Conservation (phyloP, 2,329 filamentous ascomycete species). For the Ascochyta fabae region DNA sequence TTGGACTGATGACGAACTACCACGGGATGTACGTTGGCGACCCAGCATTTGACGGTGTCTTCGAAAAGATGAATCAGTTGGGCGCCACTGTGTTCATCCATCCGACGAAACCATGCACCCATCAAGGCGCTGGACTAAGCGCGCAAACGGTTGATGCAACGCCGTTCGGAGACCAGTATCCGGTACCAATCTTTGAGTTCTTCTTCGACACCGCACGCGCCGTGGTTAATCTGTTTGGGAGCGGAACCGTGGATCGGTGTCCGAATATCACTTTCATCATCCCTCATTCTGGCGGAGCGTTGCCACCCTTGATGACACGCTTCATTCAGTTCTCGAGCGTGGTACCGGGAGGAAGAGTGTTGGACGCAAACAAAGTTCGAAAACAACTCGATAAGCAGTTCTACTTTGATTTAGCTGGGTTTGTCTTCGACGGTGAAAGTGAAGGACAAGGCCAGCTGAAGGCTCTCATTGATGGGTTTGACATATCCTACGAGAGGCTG, state of each 20-base stretch:
- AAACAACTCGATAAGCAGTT: slow-evolving; percentile 51
- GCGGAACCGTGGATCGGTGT: slow-evolving; percentile 54
- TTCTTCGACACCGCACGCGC: slow-evolving; percentile 61
- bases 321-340: slow-evolving; percentile 51
- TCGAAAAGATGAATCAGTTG: slow-evolving; percentile 55
- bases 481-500: slow-evolving; percentile 48
- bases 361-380: slow-evolving; percentile 36
- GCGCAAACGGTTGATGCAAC: slow-evolving; percentile 37
- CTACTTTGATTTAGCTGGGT: slow-evolving; percentile 61
- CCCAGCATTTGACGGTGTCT: slow-evolving; percentile 54
- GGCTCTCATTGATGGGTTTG: slow-evolving; percentile 54
- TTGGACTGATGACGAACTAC: slow-evolving; percentile 60
- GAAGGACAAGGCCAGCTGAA: slow-evolving; percentile 53
- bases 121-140: slow-evolving; percentile 21
- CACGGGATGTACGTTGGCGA: slow-evolving; percentile 62
- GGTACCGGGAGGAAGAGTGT: slow-evolving; percentile 43
- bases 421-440: slow-evolving; percentile 52
- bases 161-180: slow-evolving; percentile 48
- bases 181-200: slow-evolving; percentile 58
- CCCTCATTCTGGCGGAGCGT: slow-evolving; percentile 56
- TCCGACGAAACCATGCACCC: slow-evolving; percentile 58
- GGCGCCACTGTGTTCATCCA: slow-evolving; percentile 62
- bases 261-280: slow-evolving; percentile 58
- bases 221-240: slow-evolving; percentile 57
- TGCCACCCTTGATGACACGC: slow-evolving; percentile 55